Conservation (phyloP, 805 yeast species). For the Isabelozyma gotoi region DNA sequence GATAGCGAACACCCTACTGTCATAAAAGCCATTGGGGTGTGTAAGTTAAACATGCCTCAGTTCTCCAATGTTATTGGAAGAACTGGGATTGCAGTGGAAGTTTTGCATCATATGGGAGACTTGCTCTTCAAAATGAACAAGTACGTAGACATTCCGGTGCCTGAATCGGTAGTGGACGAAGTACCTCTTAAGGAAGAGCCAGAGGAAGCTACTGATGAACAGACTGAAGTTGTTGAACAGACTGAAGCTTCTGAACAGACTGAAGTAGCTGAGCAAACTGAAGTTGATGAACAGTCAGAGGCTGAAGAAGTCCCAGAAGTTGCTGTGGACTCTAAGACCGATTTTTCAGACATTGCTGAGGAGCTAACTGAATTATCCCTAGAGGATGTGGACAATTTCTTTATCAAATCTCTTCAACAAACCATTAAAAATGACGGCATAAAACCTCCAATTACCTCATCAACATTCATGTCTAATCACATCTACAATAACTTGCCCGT, state of each 20-base stretch:
- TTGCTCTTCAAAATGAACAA: conserved; percentile 54
- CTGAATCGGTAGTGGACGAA: conserved; percentile 23
- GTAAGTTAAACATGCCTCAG: conserved; percentile 47
- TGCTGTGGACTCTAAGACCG: too few species aligned
- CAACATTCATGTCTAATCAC: conserved; percentile 71
- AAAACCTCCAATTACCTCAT: conserved; percentile 66
- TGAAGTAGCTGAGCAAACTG: too few species aligned
- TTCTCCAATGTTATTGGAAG: conserved; percentile 54
- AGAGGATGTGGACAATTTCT: conserved; percentile 74
- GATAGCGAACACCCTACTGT: conserved; percentile 59
- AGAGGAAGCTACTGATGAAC: neutral
- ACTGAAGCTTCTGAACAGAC: conserved; percentile 14
- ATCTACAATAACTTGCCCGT: conserved; percentile 73
- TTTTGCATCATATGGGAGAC: conserved; percentile 71
- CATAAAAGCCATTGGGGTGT: conserved; percentile 70
- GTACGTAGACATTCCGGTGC: conserved; percentile 33
- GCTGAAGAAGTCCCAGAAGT: too few species aligned
- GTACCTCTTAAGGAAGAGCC: conserved; percentile 33
- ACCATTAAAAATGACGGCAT: conserved; percentile 58
- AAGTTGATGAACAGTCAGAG: too few species aligned
- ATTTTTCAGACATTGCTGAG: conserved; percentile 37
- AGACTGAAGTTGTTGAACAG: conserved; percentile 8
- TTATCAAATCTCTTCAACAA: conserved; percentile 68
- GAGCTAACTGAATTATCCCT: conserved; percentile 41
- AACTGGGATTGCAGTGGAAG: conserved; percentile 75